Evolutionary conservation across 2,329 filamentous ascomycete species (phyloP), one percentile per base, ranked within the genome.

Genomic region (Myriosclerotinia curreyana): DNA sequence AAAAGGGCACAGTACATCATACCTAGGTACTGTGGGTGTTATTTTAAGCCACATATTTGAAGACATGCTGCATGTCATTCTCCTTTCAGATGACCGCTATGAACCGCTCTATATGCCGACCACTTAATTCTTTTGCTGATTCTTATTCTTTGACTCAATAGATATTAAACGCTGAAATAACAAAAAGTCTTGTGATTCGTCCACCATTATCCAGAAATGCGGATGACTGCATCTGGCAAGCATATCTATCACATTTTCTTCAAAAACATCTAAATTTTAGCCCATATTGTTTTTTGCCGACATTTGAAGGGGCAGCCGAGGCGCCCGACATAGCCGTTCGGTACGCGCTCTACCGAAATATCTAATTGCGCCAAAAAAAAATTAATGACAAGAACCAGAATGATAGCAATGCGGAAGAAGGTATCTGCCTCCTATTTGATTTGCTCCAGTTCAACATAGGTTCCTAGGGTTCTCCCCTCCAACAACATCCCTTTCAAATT

Each of bases 221-320:
- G 52, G 42, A 59, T 63, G 61, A 63, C 61, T 63, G 61, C 61
- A 59, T 56, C 61, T 63, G 25, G 31, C 52, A 53, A 36, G 61
- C 61, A 63, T 63, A 44, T 63, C 54, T 63, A 59, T 63, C 61
- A 63, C 61, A 63, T 63, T 63, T 59, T 63, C 61, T 63, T 63
- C 61, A 50, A 20, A 46, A 51, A 40, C 34, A 51, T 12, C 58
- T 46, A 60, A 28, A 36, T 34, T 60, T 58, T 28, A 59, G 40
- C 36, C 17, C 38, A 58, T 25, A 54, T 42, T 61, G 49, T 34
- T 34, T 54, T 44, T 54, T 44, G 25, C 20, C 20, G 54, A 61
- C 36, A 44, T 56, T 44, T 28, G 44, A 60, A 60, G 31, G 54
- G 44, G 48, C 25, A 40, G 34, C 28, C 28, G 28, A 31, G 28